A percentile compares a stretch with the other conserved stretches of the same genome.
Conservation (phyloP, 306 rosid genomes). For the Pachyrhizus erosus region DNA sequence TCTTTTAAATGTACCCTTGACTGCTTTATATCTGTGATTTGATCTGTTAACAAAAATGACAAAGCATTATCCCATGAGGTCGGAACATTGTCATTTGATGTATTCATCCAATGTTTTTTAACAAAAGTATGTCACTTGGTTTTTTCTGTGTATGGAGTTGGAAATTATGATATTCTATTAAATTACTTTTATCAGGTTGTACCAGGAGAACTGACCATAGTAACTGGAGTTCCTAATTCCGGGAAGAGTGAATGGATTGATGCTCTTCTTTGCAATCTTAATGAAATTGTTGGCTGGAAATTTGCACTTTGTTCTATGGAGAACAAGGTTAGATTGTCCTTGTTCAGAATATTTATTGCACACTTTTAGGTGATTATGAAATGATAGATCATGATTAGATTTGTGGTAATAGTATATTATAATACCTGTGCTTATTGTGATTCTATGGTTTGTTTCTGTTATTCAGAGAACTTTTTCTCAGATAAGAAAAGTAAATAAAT, state of each 20-base stretch:
- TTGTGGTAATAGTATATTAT: constrained; percentile 21
- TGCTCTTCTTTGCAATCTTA: constrained; percentile 94
- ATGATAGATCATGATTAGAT: background rate
- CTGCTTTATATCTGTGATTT: constrained; percentile 14
- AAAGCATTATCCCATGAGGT: background rate
- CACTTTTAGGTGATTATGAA: background rate
- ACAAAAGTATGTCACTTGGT: background rate
- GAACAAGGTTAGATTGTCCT: constrained; percentile 66
- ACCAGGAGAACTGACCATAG: constrained; percentile 92
- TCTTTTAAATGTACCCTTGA: background rate
- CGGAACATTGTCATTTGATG: constrained; percentile 31
- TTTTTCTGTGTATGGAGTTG: constrained; percentile 4
- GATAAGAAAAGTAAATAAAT: background rate
- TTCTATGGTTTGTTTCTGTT: constrained; percentile 4
- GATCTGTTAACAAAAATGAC: constrained; percentile 1
- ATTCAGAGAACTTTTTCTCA: constrained; percentile 6
- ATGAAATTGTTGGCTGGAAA: constrained; percentile 73
- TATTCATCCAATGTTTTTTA: constrained; percentile 4
- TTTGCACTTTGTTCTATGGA: constrained; percentile 97
- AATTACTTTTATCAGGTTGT: constrained; percentile 68
- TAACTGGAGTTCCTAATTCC: constrained; percentile 96
- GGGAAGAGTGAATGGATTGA: constrained; percentile 99
- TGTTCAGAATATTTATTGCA: constrained; percentile 14
- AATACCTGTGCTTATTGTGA: constrained; percentile 16
- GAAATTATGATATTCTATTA: constrained; percentile 22